A percentile compares a stretch with the other conserved stretches of the same genome.
Evolutionary conservation across 2,329 filamentous ascomycete genomes (phyloP).

Genomic region (Sordariomycetes sp.): DNA sequence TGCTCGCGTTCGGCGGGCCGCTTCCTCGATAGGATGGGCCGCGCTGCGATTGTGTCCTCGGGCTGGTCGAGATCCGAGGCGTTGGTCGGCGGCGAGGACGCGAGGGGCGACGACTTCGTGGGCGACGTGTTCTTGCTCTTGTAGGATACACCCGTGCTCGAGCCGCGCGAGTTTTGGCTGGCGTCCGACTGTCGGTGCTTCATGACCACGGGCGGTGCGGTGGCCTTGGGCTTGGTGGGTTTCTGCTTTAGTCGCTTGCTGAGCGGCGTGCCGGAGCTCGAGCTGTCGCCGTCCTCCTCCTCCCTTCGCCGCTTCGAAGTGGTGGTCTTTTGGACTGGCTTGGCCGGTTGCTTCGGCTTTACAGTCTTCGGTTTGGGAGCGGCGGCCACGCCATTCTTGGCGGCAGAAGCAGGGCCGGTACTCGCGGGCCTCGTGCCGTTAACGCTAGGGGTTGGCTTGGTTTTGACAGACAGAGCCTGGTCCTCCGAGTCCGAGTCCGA

Average conservation of each 20-base stretch:
- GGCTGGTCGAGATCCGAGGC: conserved; percentile 47
- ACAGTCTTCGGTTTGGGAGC: conserved; percentile 10
- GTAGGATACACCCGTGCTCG: conserved; percentile 17
- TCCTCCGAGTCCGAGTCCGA: conserved; percentile 46
- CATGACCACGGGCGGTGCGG: conserved; percentile 9
- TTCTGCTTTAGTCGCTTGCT: conserved; percentile 46
- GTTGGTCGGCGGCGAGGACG: conserved; percentile 56
- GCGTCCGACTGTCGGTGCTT: conserved; percentile 38
- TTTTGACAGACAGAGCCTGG: conserved; percentile 23
- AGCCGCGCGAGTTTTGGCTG: conserved; percentile 33
- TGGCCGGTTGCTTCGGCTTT: conserved; percentile 10
- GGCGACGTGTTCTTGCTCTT: conserved; percentile 43
- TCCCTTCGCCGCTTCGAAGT: conserved; percentile 39
- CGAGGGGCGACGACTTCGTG: conserved; percentile 52
- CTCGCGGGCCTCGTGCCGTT: neutral
- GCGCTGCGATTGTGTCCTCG: conserved; percentile 1
- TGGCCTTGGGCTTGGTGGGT: conserved; percentile 15
- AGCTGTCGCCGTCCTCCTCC: conserved; percentile 42
- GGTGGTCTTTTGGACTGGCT: conserved; percentile 14
- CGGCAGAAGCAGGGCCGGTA: neutral
- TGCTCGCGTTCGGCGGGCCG: conserved; percentile 8
- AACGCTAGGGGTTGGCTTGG: conserved; percentile 10
- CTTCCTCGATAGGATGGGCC: conserved; percentile 1
- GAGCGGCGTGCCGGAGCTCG: conserved; percentile 47
- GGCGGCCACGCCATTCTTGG: neutral